Evolutionary conservation across 1,284 basidiomycete genomes (phyloP).

Genomic region (Fomitopsis betulina): DNA sequence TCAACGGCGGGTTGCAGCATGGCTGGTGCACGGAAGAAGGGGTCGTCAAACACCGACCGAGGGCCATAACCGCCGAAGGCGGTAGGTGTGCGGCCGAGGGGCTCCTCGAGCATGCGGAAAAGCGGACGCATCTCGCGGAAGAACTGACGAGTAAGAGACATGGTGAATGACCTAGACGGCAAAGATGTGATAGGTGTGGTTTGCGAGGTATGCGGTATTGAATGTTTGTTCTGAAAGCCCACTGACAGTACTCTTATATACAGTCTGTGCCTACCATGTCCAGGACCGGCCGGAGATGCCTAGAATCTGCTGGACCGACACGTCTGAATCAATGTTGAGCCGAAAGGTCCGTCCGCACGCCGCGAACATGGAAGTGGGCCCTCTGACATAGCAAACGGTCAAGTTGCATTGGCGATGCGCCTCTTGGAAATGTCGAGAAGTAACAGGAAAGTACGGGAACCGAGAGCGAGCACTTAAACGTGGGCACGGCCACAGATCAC

Average conservation of each 20-base stretch:
- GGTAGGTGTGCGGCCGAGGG: slow-evolving; percentile 40
- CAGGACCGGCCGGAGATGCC: background rate
- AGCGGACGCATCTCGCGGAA: slow-evolving; percentile 70
- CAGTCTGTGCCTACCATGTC: background rate
- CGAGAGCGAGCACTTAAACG: background rate
- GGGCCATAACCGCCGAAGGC: slow-evolving; percentile 26
- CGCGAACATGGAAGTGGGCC: too few relatives aligned
- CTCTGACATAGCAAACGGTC: background rate
- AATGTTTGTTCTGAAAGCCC: background rate
- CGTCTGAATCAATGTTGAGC: background rate
- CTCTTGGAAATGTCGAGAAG: background rate
- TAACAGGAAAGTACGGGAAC: background rate
- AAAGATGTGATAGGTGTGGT: background rate
- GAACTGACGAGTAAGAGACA: slow-evolving; percentile 46
- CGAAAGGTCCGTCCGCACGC: background rate
- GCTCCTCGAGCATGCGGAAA: slow-evolving; percentile 69
- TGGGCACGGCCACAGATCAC: background rate
- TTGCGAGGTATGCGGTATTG: background rate
- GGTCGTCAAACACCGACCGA: slow-evolving; percentile 42
- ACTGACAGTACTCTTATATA: background rate
- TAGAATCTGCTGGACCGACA: background rate
- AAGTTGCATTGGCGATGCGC: background rate
- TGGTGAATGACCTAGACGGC: slow-evolving; percentile 4
- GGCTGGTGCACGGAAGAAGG: slow-evolving; percentile 38
- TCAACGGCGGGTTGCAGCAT: slow-evolving; percentile 53